Evolutionary conservation across 306 rosid genomes (phyloP), one percentile per base, ranked within the genome.

Genomic region (Castanea crenata): DNA sequence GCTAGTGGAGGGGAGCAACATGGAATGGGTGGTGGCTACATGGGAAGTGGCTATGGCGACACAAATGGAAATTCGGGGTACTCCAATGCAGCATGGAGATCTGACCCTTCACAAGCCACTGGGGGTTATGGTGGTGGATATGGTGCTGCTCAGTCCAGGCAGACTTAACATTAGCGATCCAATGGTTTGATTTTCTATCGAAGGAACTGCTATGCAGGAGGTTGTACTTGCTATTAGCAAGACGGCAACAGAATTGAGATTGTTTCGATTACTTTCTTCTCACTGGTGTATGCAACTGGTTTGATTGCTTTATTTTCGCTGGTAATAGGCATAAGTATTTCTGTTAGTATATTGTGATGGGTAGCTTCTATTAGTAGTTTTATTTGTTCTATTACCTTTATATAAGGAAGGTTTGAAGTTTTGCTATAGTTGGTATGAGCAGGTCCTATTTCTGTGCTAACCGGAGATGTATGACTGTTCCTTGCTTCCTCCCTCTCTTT

Each of bases 141-240:
- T 12, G 86, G 90, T 25, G 82, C 85, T 74, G 77, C 88, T 74
- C 92, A 78, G 72, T 82, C 92, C 76, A 84, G 92, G 84, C 87
- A 82, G 84, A 76, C 79, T 76, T 89, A 82, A 81, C 71, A 52
- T 38, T 46, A 54, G 75, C 13, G 23, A 57, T 13, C 71, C 23
- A 69, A 79, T 74, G 79, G 74, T 73, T 69, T 51, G 76, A 74
- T 70, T 78, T 76, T 74, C 78, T 20, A 20, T 61, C 56, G n/a
- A 67, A 29, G 35, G 69, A 73, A 79, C 61, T 31, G 75, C 61
- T 65, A 56, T 56, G 71, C 75, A 69, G 29, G 81, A 21, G 58
- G 58, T 46, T 51, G 41, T 71, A 23, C 75, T 71, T 79, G 55
- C 76, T 69, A 64, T 44, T 27, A 38, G 70, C 82, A 12, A 19